Evolutionary conservation across 1,139 yeast species (phyloP).

Genomic region (Meyerozyma guilliermondii): DNA sequence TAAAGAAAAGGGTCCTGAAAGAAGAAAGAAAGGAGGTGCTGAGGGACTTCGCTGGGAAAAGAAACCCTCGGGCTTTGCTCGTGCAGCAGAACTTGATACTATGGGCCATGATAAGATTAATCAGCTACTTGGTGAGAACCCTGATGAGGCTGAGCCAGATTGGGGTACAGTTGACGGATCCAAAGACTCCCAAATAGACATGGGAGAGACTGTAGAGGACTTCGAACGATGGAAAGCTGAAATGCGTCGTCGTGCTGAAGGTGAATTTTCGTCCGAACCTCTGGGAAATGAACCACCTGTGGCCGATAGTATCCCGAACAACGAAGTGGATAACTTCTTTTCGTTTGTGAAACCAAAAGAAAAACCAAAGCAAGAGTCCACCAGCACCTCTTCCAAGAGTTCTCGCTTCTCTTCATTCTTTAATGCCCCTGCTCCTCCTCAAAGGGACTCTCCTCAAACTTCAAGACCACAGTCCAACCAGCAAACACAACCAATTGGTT

Average conservation of each 20-base stretch:
- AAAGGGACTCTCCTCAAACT: too few relatives aligned
- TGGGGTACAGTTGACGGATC: conserved; percentile 44
- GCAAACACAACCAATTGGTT: too few relatives aligned
- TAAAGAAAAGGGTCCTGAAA: conserved; percentile 8
- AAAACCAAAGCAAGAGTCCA: conserved; percentile 1
- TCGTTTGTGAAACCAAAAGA: conserved; percentile 36
- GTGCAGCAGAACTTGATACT: conserved; percentile 21
- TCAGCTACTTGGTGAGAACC: conserved; percentile 32
- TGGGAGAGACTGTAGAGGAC: conserved; percentile 62
- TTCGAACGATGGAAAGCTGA: conserved; percentile 67
- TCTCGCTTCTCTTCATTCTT: conserved; percentile 48
- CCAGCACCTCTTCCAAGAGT: conserved; percentile 20
- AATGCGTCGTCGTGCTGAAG: conserved; percentile 50
- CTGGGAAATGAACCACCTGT: conserved; percentile 5
- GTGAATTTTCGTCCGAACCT: conserved; percentile 3
- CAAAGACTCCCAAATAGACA: conserved; percentile 30
- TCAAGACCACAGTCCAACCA: too few relatives aligned
- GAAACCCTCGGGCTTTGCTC: conserved; percentile 20
- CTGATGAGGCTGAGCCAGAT: conserved; percentile 45
- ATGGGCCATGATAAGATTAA: conserved; percentile 27
- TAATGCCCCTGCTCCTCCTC: conserved; percentile 9
- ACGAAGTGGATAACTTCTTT: conserved; percentile 51
- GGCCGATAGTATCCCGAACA: conserved; percentile 22
- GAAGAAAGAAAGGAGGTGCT: conserved; percentile 6
- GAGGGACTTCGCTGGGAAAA: conserved; percentile 22